phyloP scores from a whole-genome alignment of 345 rosid genomes.

The Zanthoxylum bungeanum region DNA sequence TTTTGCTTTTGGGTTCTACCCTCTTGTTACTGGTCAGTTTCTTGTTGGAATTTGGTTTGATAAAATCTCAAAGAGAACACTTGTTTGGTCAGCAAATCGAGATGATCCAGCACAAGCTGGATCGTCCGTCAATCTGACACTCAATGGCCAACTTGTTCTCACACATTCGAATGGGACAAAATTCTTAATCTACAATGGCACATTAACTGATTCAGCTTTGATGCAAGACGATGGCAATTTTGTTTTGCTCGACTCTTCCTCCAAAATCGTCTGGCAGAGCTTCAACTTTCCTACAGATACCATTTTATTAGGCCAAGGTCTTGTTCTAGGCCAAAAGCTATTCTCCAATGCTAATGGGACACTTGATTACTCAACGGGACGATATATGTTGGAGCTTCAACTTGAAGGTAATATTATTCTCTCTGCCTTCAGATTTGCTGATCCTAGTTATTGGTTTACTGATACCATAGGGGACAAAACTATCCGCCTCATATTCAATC shows the following conservation, averaged over 20 bases:
- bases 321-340: constrained; percentile 24
- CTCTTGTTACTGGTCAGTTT: constrained; percentile 11
- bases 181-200: constrained; percentile 18
- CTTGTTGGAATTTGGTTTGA: constrained; percentile 35
- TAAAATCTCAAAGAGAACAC: constrained; percentile 25
- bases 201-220: constrained; percentile 13
- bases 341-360: constrained; percentile 26
- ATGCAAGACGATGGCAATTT: constrained; percentile 28
- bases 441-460: constrained; percentile 31
- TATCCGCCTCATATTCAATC: constrained; percentile 23
- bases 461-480: neutral
- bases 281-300: constrained; percentile 28
- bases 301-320: constrained; percentile 24
- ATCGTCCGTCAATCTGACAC: constrained; percentile 14
- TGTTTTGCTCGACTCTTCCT: constrained; percentile 17
- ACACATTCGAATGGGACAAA: constrained; percentile 23
- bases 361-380: constrained; percentile 26
- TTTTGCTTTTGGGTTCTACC: constrained; percentile 36
- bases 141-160: constrained; percentile 27
- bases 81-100: constrained; percentile 36
- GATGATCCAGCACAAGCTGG: constrained; percentile 29
- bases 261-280: constrained; percentile 26
- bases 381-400: constrained; percentile 31
- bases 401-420: constrained; percentile 29
- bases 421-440: constrained; percentile 29